A percentile compares a stretch with the other conserved stretches of the same genome.
Evolutionary conservation across 805 yeast species (phyloP).

Genomic region (Metschnikowia baotianmanensis): DNA sequence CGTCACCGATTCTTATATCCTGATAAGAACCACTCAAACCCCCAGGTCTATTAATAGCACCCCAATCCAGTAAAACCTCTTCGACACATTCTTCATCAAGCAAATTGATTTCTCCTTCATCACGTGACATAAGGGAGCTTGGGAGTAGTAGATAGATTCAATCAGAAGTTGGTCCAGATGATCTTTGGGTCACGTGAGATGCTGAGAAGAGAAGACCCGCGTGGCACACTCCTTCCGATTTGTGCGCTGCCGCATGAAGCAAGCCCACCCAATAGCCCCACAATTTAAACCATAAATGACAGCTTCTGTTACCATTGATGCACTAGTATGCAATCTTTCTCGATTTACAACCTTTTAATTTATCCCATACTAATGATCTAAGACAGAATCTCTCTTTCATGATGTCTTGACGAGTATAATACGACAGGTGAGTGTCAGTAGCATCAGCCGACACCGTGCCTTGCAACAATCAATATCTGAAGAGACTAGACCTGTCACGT

Average conservation of each 20-base stretch:
- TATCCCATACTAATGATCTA: constrained; percentile 4
- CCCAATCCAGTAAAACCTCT: constrained; percentile 57
- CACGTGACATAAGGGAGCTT: constrained; percentile 9
- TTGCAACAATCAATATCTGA: constrained; percentile 3
- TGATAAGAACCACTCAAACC: background rate
- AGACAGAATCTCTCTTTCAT: constrained; percentile 39
- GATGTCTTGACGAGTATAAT: constrained; percentile 35
- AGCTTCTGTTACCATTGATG: constrained; percentile 15
- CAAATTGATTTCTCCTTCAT: constrained; percentile 9
- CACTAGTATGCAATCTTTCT: constrained; percentile 19
- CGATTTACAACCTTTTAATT: no score
- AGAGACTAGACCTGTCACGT: background rate
- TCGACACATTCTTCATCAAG: constrained; percentile 27
- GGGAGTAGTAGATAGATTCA: background rate
- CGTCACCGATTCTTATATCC: constrained; percentile 11
- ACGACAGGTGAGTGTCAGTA: constrained; percentile 24
- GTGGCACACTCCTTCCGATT: no score
- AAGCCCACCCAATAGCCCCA: no score
- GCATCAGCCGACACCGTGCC: constrained; percentile 11
- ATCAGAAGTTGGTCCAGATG: background rate
- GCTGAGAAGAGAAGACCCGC: no score
- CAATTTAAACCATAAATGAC: constrained; percentile 1
- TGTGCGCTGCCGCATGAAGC: no score
- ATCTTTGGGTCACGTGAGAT: constrained; percentile 1
- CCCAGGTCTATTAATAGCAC: constrained; percentile 19